Percentiles rank a stretch among this genome's conserved stretches.
phyloP scores from a whole-genome alignment of 371 early-diverging fungal species.

The Rhizopus sp. region DNA sequence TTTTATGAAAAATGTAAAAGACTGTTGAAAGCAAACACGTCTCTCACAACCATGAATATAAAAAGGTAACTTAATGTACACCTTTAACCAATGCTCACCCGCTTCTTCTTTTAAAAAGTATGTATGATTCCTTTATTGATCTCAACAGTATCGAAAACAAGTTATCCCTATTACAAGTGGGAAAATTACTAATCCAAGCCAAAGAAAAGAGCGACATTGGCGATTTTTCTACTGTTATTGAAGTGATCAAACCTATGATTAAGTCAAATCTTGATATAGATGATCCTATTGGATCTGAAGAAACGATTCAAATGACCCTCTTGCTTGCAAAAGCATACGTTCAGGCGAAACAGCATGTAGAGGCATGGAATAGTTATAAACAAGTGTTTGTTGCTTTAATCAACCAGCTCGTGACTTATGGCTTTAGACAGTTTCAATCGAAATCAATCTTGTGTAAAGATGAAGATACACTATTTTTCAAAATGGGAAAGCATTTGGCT shows the following conservation, averaged over 20 bases:
- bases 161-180: constrained; percentile 26
- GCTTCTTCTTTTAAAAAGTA: constrained; percentile 3
- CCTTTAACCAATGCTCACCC: not conserved
- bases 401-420: constrained; percentile 32
- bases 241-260: constrained; percentile 18
- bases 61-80: constrained; percentile 37
- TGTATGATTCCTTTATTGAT: constrained; percentile 42
- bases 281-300: constrained; percentile 26
- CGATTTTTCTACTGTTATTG: constrained; percentile 49
- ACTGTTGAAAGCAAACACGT: constrained; percentile 8
- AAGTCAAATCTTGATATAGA: not conserved
- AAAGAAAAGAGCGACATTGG: constrained; percentile 38
- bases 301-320: constrained; percentile 17
- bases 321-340: constrained; percentile 33
- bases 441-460: constrained; percentile 18
- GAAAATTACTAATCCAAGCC: constrained; percentile 40
- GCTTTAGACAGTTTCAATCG: constrained; percentile 11
- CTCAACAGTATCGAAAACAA: constrained; percentile 29
- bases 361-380: constrained; percentile 41
- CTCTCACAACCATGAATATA: constrained; percentile 16
- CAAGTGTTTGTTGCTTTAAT: constrained; percentile 22
- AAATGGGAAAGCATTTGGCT: constrained; percentile 19
- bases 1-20: constrained; percentile 42
- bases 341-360: constrained; percentile 14
- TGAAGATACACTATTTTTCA: constrained; percentile 33